Evolutionary conservation across 2,329 filamentous ascomycete species (phyloP).

Genomic region (Curvularia lunata): DNA sequence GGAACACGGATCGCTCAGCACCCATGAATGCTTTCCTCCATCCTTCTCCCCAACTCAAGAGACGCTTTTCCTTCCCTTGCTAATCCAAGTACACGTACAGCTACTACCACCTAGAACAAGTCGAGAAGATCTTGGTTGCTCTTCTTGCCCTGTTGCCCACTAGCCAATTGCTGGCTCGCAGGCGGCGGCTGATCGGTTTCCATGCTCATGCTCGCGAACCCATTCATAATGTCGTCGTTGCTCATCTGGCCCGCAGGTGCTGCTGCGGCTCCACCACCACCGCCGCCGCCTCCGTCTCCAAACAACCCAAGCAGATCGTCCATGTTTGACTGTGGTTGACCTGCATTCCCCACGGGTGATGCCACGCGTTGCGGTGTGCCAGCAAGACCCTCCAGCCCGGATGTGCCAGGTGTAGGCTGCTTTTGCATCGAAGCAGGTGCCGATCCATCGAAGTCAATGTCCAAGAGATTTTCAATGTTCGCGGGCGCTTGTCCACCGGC

Average conservation of each 20-base stretch:
- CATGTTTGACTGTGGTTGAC: conserved; percentile 65
- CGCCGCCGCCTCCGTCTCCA: conserved; percentile 49
- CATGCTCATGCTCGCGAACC: conserved; percentile 82
- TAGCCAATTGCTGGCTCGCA: conserved; percentile 64
- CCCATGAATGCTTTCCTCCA: not conserved
- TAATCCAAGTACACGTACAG: no score
- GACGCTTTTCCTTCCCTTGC: not conserved
- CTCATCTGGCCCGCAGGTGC: conserved; percentile 44
- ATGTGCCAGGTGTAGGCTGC: conserved; percentile 58
- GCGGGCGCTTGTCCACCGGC: conserved; percentile 65
- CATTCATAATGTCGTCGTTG: conserved; percentile 71
- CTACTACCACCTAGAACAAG: conserved; percentile 53
- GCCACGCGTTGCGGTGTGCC: conserved; percentile 73
- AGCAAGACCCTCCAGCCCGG: conserved; percentile 61
- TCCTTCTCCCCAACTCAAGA: not conserved
- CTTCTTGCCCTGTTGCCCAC: conserved; percentile 59
- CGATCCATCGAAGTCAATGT: conserved; percentile 94
- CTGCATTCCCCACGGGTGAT: conserved; percentile 62
- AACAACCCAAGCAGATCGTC: conserved; percentile 82
- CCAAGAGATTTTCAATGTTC: conserved; percentile 92
- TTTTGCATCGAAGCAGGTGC: conserved; percentile 85
- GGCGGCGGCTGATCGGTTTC: conserved; percentile 69
- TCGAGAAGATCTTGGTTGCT: conserved; percentile 63
- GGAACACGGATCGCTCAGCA: not conserved
- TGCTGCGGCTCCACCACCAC: conserved; percentile 39